Conservation (phyloP, 805 yeast genomes). For the Saccharomycopsis selenospora region DNA sequence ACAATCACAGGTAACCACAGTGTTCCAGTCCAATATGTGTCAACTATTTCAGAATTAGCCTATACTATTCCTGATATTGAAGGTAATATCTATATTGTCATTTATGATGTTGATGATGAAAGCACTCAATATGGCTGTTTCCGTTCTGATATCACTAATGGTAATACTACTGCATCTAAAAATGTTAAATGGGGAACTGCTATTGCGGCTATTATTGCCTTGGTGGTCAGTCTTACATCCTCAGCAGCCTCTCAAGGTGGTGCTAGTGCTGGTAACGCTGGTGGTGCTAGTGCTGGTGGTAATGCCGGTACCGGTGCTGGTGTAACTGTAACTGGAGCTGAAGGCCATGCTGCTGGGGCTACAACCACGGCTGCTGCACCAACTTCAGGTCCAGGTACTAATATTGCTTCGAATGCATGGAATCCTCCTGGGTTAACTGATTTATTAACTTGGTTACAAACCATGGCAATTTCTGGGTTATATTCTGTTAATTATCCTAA, state of each 20-base stretch:
- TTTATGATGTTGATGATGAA: conserved; percentile 13
- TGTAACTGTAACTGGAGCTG: conserved; percentile 8
- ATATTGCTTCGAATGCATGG: conserved; percentile 21
- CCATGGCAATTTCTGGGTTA: conserved; percentile 29
- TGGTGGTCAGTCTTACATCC: conserved; percentile 21
- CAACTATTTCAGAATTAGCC: conserved; percentile 26
- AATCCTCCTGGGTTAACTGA: conserved; percentile 27
- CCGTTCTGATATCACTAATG: conserved; percentile 26
- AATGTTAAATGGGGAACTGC: conserved; percentile 26
- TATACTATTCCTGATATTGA: conserved; percentile 30
- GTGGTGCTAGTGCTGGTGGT: conserved; percentile 9
- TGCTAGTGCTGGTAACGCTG: conserved; percentile 14
- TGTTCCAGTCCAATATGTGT: conserved; percentile 26
- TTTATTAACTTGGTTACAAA: conserved; percentile 26
- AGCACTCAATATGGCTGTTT: conserved; percentile 17
- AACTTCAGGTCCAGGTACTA: conserved; percentile 19
- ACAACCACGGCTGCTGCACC: conserved; percentile 20
- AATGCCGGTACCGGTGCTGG: conserved; percentile 18
- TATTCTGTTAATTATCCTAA: conserved; percentile 28
- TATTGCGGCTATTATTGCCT: conserved; percentile 27
- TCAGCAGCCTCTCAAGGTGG: conserved; percentile 21
- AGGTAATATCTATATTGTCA: conserved; percentile 24
- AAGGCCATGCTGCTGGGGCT: conserved; percentile 13
- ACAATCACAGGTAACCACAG: conserved; percentile 24
- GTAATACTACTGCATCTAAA: conserved; percentile 25